Conservation (phyloP, 2,329 filamentous ascomycete genomes). For the Uncinocarpus reesii region DNA sequence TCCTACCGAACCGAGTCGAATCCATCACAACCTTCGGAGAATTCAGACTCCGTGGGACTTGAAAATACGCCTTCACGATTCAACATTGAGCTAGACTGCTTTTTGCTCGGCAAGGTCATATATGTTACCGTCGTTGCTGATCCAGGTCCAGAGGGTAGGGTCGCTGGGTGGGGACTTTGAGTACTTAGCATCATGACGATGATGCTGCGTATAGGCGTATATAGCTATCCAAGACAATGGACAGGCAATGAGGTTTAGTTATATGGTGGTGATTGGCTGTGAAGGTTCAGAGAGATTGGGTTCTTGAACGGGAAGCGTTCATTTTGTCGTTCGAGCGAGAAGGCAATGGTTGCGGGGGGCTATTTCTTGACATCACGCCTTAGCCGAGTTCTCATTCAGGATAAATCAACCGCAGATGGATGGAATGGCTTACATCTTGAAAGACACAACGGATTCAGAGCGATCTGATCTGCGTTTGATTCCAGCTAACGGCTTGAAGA, state of each 20-base stretch:
- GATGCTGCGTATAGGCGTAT: neutral
- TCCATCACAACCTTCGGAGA: constrained; percentile 65
- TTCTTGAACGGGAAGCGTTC: constrained; percentile 1
- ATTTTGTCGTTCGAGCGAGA: constrained; percentile 3
- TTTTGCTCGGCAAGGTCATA: constrained; percentile 8
- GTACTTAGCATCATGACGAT: constrained; percentile 13
- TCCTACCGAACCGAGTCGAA: constrained; percentile 61
- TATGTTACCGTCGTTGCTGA: constrained; percentile 11
- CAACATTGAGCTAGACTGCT: constrained; percentile 7
- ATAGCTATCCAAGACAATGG: neutral
- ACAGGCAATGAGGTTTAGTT: neutral
- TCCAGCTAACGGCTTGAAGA: neutral
- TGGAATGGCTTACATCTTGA: constrained; percentile 4
- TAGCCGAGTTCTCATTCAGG: constrained; percentile 7
- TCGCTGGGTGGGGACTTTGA: constrained; percentile 9
- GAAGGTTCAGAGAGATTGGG: constrained; percentile 9
- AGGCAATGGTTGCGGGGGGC: neutral
- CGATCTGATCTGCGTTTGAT: neutral
- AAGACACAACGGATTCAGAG: constrained; percentile 2
- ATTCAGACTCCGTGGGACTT: constrained; percentile 86
- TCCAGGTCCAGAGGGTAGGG: constrained; percentile 1
- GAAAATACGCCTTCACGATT: constrained; percentile 44
- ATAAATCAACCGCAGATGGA: neutral
- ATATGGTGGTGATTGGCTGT: neutral
- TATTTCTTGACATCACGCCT: constrained; percentile 9